Base-by-base conservation (phyloP, 345 rosid species). In the Excoecaria cochinchinensis region DNA sequence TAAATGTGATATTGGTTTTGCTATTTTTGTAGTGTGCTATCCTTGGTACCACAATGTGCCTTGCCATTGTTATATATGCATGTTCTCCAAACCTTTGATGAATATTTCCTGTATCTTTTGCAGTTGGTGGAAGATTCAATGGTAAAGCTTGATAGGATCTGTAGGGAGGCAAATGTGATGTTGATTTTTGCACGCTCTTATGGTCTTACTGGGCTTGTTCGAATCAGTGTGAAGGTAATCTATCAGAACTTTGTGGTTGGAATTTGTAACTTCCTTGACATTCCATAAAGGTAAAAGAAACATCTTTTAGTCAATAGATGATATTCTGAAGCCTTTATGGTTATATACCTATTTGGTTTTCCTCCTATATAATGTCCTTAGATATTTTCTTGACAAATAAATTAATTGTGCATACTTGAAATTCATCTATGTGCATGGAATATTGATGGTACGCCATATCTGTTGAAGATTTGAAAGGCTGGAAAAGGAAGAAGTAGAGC, bases 111-210 rank as follows among this genome's bases (percentile, higher is more conserved):
- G 19, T 51, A 72, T 69, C 76, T 67, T 61, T 80, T 83, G 86
- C 89, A 95, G 99, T 83, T 95, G 83, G 88, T 86, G 75, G 99
- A 95, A 83, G 91, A 86, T 51, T 87, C 89, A 36, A 91, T 91
- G 98, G 59, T 90, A 71, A 90, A 89, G 85, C 98, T 95, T 69
- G 98, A 93, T 74, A 88, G 79, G 74, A 91, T 93, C 50, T 95
- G 99, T 73, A 74, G 96, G 83, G 93, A 90, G 76, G 94, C 92
- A 47, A 86, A 91, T 75, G 97, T 93, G 62, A 86, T 83, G 92
- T 81, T 95, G 89, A 85, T 93, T 74, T 90, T 95, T 84, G 98
- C 92, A 74, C 98, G 99, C 74, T 90, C 98, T 39, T 95, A 95
- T 76, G 99, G 98, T 76, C 93, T 95, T 83, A 82, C 92, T 69